Conservation (phyloP, 768 basidiomycete genomes). For the Clavulina sp. region DNA sequence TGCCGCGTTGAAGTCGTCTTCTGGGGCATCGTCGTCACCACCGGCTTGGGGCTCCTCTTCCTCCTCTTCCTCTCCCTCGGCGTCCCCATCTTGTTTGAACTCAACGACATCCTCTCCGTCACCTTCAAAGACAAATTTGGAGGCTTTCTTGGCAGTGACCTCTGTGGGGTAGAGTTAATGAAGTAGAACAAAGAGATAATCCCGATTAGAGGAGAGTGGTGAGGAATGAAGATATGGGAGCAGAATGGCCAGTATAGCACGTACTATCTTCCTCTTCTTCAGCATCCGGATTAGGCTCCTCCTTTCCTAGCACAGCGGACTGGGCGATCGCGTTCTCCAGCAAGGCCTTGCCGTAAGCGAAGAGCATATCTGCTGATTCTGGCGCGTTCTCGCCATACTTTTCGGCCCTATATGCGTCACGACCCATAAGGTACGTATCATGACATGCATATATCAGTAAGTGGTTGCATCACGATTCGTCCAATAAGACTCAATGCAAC, state of each 20-base stretch:
- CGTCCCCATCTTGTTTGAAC: conserved; percentile 22
- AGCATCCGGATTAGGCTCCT: conserved; percentile 42
- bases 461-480: conserved; percentile 14
- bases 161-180: background rate
- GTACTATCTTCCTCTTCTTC: conserved; percentile 13
- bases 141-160: conserved; percentile 4
- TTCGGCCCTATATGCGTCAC: conserved; percentile 34
- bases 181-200: background rate
- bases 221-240: no score
- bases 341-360: conserved; percentile 82
- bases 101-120: conserved; percentile 50
- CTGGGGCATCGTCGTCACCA: conserved; percentile 62
- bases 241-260: no score
- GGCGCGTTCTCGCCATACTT: conserved; percentile 64
- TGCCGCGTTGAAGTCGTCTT: conserved; percentile 95
- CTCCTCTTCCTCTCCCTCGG: conserved; percentile 17
- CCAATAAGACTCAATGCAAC: conserved; percentile 21
- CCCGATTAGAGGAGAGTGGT: no score
- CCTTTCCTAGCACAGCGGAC: conserved; percentile 76
- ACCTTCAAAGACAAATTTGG: conserved; percentile 64
- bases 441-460: no score
- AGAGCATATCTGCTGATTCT: conserved; percentile 73
- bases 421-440: background rate
- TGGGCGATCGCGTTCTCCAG: conserved; percentile 83
- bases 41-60: conserved; percentile 40